Conservation (phyloP, 306 rosid genomes). For the Cicer judaicum region DNA sequence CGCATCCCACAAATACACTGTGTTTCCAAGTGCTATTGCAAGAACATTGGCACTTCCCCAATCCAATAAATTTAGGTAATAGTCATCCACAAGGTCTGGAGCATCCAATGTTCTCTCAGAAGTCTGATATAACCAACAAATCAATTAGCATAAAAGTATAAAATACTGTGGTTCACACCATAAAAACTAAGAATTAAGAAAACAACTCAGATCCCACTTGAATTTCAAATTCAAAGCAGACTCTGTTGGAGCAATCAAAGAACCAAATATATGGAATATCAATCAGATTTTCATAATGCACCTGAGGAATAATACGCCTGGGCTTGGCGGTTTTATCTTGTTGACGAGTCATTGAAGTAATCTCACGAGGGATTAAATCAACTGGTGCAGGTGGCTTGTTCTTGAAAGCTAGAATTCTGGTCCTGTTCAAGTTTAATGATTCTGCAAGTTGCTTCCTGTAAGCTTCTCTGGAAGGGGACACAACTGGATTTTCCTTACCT, state of each 20-base stretch:
- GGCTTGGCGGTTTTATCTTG: slow-evolving; percentile 59
- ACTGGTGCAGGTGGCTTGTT: slow-evolving; percentile 79
- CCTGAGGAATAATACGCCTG: slow-evolving; percentile 77
- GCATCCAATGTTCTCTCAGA: slow-evolving; percentile 92
- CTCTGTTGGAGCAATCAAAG: neutral
- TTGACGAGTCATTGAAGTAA: slow-evolving; percentile 33
- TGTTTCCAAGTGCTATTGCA: slow-evolving; percentile 80
- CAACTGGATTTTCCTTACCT: slow-evolving; percentile 72
- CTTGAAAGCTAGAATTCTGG: slow-evolving; percentile 84
- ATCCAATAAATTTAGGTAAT: slow-evolving; percentile 77
- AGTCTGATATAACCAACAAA: slow-evolving; percentile 48
- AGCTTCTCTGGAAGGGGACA: slow-evolving; percentile 69
- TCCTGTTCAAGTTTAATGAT: slow-evolving; percentile 79
- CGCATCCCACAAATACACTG: slow-evolving; percentile 85
- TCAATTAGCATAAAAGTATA: slow-evolving; percentile 15
- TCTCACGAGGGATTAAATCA: slow-evolving; percentile 63
- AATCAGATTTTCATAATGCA: slow-evolving; percentile 13
- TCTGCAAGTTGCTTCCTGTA: slow-evolving; percentile 76
- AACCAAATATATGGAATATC: neutral
- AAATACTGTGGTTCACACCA: neutral
- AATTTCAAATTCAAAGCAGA: neutral
- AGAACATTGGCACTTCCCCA: slow-evolving; percentile 87
- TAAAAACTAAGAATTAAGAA: neutral
- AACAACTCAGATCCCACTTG: neutral
- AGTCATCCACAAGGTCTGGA: slow-evolving; percentile 83